Conservation (phyloP, 2,329 filamentous ascomycete species). For the Dryadomyces quercus-mongolicae region DNA sequence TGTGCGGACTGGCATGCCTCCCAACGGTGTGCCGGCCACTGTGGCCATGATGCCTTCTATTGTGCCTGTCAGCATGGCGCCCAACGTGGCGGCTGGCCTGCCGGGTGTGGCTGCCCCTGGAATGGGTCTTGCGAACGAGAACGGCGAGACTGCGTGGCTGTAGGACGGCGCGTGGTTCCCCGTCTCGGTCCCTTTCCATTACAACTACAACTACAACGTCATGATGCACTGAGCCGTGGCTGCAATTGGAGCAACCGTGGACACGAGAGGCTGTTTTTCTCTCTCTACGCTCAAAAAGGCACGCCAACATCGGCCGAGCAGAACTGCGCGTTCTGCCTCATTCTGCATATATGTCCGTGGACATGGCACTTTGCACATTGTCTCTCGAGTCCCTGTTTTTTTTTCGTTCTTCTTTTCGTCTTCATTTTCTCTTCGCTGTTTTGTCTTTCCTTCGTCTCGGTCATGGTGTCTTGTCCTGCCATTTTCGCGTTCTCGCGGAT, state of each 20-base stretch:
- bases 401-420: background rate
- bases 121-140: constrained; percentile 12
- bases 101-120: constrained; percentile 9
- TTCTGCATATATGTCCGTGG: background rate
- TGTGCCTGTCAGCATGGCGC: constrained; percentile 8
- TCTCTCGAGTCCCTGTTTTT: background rate
- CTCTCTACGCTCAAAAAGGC: background rate
- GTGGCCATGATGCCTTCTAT: constrained; percentile 4
- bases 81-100: constrained; percentile 8
- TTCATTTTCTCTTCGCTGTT: constrained; percentile 1
- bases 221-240: background rate
- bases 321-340: background rate
- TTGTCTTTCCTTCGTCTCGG: constrained; percentile 6
- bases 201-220: background rate
- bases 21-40: constrained; percentile 5
- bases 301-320: too few species aligned
- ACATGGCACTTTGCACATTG: background rate
- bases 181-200: constrained; percentile 1
- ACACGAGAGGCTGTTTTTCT: background rate
- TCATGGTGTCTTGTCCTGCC: constrained; percentile 10
- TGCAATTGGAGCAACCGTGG: background rate
- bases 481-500: constrained; percentile 1
- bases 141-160: constrained; percentile 16
- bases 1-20: constrained; percentile 5
- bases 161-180: constrained; percentile 11